Percentiles rank a stretch among this genome's conserved stretches.
Evolutionary conservation across 257 asterid species (phyloP).

Genomic region (Solanum gracilifrons): DNA sequence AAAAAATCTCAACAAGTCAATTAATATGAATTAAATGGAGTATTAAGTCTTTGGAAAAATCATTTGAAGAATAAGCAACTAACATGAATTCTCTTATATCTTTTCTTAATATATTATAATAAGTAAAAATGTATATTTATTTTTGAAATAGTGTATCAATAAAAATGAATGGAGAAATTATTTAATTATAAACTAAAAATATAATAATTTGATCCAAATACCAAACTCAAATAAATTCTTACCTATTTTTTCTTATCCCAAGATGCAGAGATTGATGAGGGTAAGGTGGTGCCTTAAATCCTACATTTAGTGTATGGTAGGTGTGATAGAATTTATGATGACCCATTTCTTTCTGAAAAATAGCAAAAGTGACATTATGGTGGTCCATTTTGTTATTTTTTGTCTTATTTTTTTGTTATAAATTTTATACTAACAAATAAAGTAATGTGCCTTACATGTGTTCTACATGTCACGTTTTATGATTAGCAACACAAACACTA

Average conservation of each 20-base stretch:
- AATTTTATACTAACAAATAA: not conserved
- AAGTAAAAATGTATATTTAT: no score
- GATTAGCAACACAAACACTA: not conserved
- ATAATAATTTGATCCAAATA: not conserved
- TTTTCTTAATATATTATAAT: not conserved
- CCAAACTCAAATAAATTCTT: not conserved
- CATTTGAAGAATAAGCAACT: not conserved
- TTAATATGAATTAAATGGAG: no score
- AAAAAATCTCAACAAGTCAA: no score
- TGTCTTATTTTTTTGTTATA: not conserved
- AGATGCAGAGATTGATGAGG: slow-evolving; percentile 5
- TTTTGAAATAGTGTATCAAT: not conserved
- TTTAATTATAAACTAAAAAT: not conserved
- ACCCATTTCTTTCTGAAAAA: slow-evolving; percentile 18
- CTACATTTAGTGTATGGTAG: slow-evolving; percentile 7
- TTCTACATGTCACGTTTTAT: no score
- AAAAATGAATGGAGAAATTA: not conserved
- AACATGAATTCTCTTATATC: not conserved
- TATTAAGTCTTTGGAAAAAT: not conserved
- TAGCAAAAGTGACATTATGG: not conserved
- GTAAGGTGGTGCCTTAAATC: slow-evolving; percentile 8
- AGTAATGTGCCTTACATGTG: not conserved
- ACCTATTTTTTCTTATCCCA: slow-evolving; percentile 18
- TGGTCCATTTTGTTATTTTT: not conserved
- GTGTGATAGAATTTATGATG: slow-evolving; percentile 37